Percentiles rank a stretch among this genome's conserved stretches.
Conservation (phyloP, 176 grass and related monocot genomes). For the Oryza officinalis region DNA sequence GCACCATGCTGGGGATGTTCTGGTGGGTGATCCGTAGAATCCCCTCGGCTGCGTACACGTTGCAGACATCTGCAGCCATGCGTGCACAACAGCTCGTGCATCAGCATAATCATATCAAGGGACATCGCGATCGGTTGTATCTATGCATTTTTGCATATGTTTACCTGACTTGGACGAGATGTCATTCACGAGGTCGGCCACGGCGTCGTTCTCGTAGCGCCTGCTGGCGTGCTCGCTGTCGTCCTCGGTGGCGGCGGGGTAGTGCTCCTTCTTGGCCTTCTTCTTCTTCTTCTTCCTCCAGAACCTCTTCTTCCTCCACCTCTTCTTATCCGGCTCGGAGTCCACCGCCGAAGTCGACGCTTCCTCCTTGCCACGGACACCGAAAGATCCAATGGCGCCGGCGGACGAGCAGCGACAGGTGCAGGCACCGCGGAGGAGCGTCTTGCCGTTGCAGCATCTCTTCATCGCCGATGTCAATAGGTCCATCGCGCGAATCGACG, state of each 20-base stretch:
- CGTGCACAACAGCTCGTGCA: too few species aligned
- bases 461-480: slow-evolving; percentile 40
- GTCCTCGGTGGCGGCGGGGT: neutral
- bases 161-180: slow-evolving; percentile 63
- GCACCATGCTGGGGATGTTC: slow-evolving; percentile 65
- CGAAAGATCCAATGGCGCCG: neutral
- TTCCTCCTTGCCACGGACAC: slow-evolving; percentile 35
- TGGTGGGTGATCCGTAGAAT: slow-evolving; percentile 58
- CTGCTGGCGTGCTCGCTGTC: slow-evolving; percentile 1
- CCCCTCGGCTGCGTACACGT: slow-evolving; percentile 55
- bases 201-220: slow-evolving; percentile 28
- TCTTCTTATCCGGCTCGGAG: slow-evolving; percentile 22
- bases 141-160: neutral
- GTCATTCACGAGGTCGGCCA: slow-evolving; percentile 55
- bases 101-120: neutral
- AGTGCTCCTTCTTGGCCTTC: slow-evolving; percentile 30
- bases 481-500: slow-evolving; percentile 48
- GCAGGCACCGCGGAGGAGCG: slow-evolving; percentile 37
- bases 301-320: slow-evolving; percentile 48
- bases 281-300: slow-evolving; percentile 68
- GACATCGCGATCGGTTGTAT: neutral
- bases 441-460: slow-evolving; percentile 40
- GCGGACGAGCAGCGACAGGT: slow-evolving; percentile 3
- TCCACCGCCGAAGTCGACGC: slow-evolving; percentile 28
- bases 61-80: slow-evolving; percentile 44